Percentiles rank a stretch among this genome's conserved stretches.
phyloP scores from a whole-genome alignment of 768 basidiomycete species.

The Lactarius psammicola region DNA sequence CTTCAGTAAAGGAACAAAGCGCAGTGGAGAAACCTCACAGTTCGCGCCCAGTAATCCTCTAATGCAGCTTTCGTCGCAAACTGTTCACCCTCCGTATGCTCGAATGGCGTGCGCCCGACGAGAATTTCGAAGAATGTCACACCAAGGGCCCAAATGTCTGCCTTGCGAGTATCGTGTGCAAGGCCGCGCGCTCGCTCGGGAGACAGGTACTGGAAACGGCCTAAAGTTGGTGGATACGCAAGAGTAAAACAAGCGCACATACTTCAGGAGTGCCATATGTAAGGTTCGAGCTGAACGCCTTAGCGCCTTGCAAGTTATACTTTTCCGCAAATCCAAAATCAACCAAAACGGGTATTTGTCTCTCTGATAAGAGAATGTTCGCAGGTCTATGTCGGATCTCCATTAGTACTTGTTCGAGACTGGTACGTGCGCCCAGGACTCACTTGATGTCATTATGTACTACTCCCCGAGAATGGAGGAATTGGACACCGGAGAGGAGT shows the following conservation, averaged over 20 bases:
- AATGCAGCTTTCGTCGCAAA: conserved; percentile 77
- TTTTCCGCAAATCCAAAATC: conserved; percentile 97
- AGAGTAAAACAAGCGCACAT: conserved; percentile 13
- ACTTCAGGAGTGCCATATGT: conserved; percentile 93
- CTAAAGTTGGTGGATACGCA: not conserved
- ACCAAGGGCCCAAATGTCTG: conserved; percentile 83
- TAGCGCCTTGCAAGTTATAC: conserved; percentile 61
- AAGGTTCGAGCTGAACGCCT: conserved; percentile 78
- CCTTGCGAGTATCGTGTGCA: conserved; percentile 91
- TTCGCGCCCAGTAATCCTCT: conserved; percentile 83
- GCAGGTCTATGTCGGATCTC: conserved; percentile 58
- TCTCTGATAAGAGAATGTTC: conserved; percentile 82
- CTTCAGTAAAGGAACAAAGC: conserved; percentile 1
- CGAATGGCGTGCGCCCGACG: conserved; percentile 89
- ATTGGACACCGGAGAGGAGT: conserved; percentile 79
- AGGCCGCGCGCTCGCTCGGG: conserved; percentile 88
- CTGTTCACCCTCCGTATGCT: conserved; percentile 73
- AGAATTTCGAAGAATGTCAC: conserved; percentile 95
- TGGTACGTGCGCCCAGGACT: conserved; percentile 33
- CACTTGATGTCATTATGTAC: conserved; percentile 96
- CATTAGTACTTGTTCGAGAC: conserved; percentile 5
- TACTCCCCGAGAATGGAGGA: conserved; percentile 78
- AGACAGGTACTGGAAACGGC: conserved; percentile 69
- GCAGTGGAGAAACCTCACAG: conserved; percentile 44
- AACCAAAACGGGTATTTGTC: conserved; percentile 82